Base-by-base conservation (phyloP, 257 asterid species). In the Datura wrightii region DNA sequence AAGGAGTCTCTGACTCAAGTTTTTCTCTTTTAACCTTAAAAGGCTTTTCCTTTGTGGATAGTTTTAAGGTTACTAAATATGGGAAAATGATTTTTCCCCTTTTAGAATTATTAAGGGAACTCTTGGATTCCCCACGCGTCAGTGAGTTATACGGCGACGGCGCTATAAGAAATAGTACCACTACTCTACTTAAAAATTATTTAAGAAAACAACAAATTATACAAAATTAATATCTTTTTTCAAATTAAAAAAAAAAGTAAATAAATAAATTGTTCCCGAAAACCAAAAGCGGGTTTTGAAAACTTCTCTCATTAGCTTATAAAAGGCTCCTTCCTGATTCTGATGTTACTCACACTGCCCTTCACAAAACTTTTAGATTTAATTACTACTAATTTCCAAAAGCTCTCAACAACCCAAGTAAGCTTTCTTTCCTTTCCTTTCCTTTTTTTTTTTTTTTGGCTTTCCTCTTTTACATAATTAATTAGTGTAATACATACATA, bases 101-200 rank as follows among this genome's bases (percentile, higher is more conserved):
- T 84, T 83, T 89, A 85, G 91, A 76, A 85, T 76, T 66, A 80
- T 71, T 82, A n/a, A 74, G 89, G 87, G 78, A 85, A 67, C 71
- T 54, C 65, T 87, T 70, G 59, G 89, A 70, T 81, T 86, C 87
- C 92, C 92, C 92, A 89, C 92, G 92, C 84, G 92, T 89, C 92
- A 76, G 52, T 87, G 83, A 82, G 16, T 82, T 48, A 89, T 89
- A 89, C 84, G 92, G 82, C 62, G 88, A 81, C 89, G 89, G 92
- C 92, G 88, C 83, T 50, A 66, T 60, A 15, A 34, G 36, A 60
- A 6, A 10, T 78, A 56, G 72, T 18, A 50, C 5, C 11, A 37
- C 69, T 18, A 37, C 0, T 34, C 15, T 18, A 24, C 46, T 24
- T 63, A 3, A 41, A 74, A 34, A 50, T 5, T 81, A 55, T 80